phyloP scores from a whole-genome alignment of 257 asterid species.

The Solanum etuberosum region DNA sequence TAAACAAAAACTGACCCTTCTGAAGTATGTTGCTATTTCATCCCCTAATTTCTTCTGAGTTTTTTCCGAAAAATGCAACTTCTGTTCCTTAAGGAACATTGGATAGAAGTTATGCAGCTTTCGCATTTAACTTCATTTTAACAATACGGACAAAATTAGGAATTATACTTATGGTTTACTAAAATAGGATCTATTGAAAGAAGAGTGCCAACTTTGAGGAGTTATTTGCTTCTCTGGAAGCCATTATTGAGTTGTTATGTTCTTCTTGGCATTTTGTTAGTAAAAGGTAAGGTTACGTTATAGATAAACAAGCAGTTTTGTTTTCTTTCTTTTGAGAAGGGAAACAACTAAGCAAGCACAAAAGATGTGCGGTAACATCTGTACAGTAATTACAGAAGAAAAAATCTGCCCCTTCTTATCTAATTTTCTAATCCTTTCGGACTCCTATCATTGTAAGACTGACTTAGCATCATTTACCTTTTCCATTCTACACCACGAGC shows the following conservation, averaged over 20 bases:
- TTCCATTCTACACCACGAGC: background rate
- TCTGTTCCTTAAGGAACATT: background rate
- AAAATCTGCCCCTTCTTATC: background rate
- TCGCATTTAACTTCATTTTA: background rate
- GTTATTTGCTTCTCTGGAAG: background rate
- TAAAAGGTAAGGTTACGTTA: background rate
- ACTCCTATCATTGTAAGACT: background rate
- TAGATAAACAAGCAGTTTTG: background rate
- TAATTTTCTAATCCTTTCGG: background rate
- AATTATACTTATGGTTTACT: background rate
- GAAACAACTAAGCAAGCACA: background rate
- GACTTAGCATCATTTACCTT: background rate
- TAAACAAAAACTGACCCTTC: background rate
- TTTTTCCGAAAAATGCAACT: background rate
- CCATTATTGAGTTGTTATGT: background rate
- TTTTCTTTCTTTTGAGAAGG: background rate
- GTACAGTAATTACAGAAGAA: background rate
- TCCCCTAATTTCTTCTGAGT: background rate
- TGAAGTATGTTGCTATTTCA: background rate
- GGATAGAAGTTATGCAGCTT: background rate
- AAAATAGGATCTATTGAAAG: background rate
- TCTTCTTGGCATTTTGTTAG: background rate
- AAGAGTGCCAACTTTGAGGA: background rate
- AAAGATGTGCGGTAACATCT: background rate
- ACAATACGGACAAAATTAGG: background rate